Base-by-base conservation (phyloP, 352 stramenopile genomes). In the Globisporangium cylindrosporum region DNA sequence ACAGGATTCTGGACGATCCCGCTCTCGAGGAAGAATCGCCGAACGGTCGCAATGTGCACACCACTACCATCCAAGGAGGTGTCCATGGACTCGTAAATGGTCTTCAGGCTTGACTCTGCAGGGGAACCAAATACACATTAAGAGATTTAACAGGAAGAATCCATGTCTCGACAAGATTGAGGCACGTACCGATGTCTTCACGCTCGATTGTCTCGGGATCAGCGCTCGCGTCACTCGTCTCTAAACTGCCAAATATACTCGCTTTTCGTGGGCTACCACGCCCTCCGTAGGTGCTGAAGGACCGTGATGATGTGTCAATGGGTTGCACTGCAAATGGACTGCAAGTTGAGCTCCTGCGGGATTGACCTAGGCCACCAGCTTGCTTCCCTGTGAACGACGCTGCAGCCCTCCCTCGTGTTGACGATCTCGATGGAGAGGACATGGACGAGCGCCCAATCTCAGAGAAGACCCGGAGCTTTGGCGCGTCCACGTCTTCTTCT, bases 401-500 rank as follows among this genome's bases (percentile, higher is more conserved):
- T 15, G 25, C 15, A 25, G 18, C 14, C 15, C 46, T 53, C 6
- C 34, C 14, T 32, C 58, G 59, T 1, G n/a, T 58, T 34, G 36
- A 20, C 12, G 4, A 36, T 8, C 4, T 65, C 4, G 57, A 34
- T 22, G 57, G 65, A 34, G 65, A 64, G 22, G 38, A 38, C 59
- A 41, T 55, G 6, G 22, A 70, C 10, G 59, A 58, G 12, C 59
- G 59, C 2, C 59, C 66, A 29, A 67, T 59, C 18, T 88, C 75
- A 27, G 64, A 74, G 56, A 89, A 90, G 3, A 89, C 49, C 4
- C 74, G 79, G 20, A 70, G 73, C 29, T 79, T 84, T 5, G 71
- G 79, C 48, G 79, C 79, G 51, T 89, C 71, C 0, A 81, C 62
- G 32, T 94, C 86, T 77, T 94, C 86, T 76, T 94, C 86, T 2